Evolutionary conservation across 805 yeast species (phyloP), one percentile per base, ranked within the genome.

Genomic region (Blastobotrys mokoenaii): DNA sequence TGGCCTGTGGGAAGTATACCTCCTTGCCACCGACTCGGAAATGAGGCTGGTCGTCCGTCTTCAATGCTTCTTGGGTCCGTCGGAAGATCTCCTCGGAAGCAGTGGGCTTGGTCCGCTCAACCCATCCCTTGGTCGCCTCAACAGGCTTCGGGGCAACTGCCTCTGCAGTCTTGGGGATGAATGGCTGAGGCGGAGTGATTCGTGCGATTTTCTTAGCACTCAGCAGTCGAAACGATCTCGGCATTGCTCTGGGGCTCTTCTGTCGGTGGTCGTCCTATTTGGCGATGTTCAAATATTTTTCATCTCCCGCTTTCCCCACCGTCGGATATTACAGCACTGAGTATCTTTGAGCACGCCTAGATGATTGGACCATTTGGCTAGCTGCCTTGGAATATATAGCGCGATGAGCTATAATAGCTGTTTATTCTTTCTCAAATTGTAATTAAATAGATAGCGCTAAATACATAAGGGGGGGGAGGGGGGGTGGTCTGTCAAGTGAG

Each of bases 1-100:
- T 72, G 1, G 94, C 96, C 50, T 79, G 79, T 29, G 98, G 98
- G 63, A 90, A 84, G 62, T 78, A 89, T 8, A 84, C 70, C 51
- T 83, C 71, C 52, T 74, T 78, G 4, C 77, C 81, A 57, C 98
- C 98, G 6, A 84, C 77, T 35, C 70, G 71, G 74, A 87, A 90
- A 69, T 88, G 96, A 2, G 96, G 82, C 52, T 72, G 71, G 35
- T 82, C 87, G 12, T 46, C 38, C 2, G 29, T 38, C 18, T 46
- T 48, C 12, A 56, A 46, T 41, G 50, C 46, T 29, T 49, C 40
- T 32, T 43, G 48, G 14, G 46, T 14, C 35, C 41, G 43, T 14
- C 43, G 30, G 41, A 46, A 51, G 32, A 53, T 43, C 25, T 27
- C 47, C 45, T 16, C 46, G 18, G 31, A 30, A 43, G 25, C 22